Evolutionary conservation across 192 early-diverging fungal genomes (phyloP).

Genomic region (Physocladia obscura): DNA sequence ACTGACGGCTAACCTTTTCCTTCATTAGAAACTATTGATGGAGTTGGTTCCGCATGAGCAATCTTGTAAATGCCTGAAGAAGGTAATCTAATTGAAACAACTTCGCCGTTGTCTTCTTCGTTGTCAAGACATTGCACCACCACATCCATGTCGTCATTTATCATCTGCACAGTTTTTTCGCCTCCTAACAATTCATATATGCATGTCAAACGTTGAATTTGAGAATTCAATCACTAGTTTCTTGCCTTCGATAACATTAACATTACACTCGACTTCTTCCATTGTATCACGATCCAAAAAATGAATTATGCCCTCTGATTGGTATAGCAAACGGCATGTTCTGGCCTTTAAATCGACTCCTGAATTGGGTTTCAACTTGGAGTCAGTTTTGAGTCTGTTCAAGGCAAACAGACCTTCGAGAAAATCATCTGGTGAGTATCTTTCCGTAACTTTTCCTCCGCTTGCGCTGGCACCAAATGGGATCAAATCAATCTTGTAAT

Average conservation of each 20-base stretch:
- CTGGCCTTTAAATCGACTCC: constrained; percentile 7
- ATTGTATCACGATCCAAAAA: constrained; percentile 25
- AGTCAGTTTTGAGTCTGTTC: not conserved
- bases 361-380: not conserved
- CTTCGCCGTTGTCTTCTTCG: not conserved
- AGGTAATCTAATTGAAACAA: constrained; percentile 15
- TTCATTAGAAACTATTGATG: constrained; percentile 18
- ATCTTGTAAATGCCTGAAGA: constrained; percentile 3
- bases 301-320: constrained; percentile 5
- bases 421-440: not conserved
- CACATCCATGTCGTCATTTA: constrained; percentile 12
- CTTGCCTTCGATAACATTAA: constrained; percentile 12
- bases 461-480: not conserved
- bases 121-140: not conserved
- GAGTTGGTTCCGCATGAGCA: not conserved
- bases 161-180: constrained; percentile 4
- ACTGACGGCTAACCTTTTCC: constrained; percentile 5
- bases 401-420: constrained; percentile 16
- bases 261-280: constrained; percentile 4
- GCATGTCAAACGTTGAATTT: not conserved
- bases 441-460: constrained; percentile 16
- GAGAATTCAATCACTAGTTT: not conserved
- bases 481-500: constrained; percentile 28
- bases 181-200: not conserved
- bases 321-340: constrained; percentile 17